Base-by-base conservation (phyloP, 2,329 filamentous ascomycete genomes). In the Nigrograna mackinnonii region DNA sequence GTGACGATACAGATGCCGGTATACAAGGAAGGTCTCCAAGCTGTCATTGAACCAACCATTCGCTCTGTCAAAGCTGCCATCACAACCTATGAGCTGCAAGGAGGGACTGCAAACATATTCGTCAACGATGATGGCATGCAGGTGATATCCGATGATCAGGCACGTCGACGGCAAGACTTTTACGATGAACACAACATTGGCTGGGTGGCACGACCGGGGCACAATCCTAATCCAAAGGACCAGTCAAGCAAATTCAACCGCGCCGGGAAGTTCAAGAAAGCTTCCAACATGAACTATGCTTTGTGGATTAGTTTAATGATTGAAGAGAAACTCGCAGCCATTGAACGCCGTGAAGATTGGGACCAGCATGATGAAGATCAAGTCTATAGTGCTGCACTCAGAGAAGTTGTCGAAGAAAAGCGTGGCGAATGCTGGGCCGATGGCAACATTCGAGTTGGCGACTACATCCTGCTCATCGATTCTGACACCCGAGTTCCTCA, bases 361-460 rank as follows among this genome's bases (percentile, higher is more conserved):
- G 52, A 41, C 11, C 65, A 72, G 41, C 52, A 66, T 24, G 56
- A 68, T 12, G 64, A 68, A 21, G 54, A 60, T 19, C 66, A 66
- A 52, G 66, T 57, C 2, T 67, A 65, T 39, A 30, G 34, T 4
- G 33, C 47, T 2, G 51, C 51, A 12, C 42, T 91, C 31, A 79
- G 82, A 52, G 79, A 86, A 45, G 80, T 86, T 14, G 76, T 91
- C 26, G 78, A 84, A 35, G 81, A 69, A 33, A 64, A 87, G 43
- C 83, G 84, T 14, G 81, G 85, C 20, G 86, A 86, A 20, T 88
- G 56, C 6, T 67, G 86, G 86, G 89, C 89, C 14, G 88, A 90
- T 61, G 90, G 89, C 48, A 91, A 94, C 67, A 86, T 95, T 54
- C 87, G 89, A 38, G 76, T 95, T 17, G 90, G 90, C 42, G 89